A percentile compares a stretch with the other conserved stretches of the same genome.
Evolutionary conservation across 345 rosid genomes (phyloP).

Genomic region (Acer saccharum): DNA sequence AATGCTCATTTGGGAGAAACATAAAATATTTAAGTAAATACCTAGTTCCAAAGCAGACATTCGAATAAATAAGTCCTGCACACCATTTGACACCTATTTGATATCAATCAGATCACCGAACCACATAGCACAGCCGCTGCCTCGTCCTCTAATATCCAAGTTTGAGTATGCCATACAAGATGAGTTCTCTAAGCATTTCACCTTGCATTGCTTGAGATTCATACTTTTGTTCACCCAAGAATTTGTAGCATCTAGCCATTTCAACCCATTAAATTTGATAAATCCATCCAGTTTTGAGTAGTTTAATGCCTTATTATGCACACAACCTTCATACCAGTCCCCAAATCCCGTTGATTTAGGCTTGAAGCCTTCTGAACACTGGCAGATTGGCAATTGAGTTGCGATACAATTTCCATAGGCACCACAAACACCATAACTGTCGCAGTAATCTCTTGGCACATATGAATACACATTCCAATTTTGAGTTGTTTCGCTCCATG

Average conservation of each 20-base stretch:
- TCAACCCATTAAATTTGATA: constrained; percentile 23
- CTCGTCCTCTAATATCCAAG: constrained; percentile 29
- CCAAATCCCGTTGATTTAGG: constrained; percentile 27
- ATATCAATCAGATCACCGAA: constrained; percentile 39
- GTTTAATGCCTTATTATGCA: constrained; percentile 25
- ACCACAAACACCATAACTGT: constrained; percentile 35
- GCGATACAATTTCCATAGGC: constrained; percentile 33
- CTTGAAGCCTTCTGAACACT: constrained; percentile 43
- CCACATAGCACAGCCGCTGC: constrained; percentile 45
- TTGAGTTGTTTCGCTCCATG: constrained; percentile 40
- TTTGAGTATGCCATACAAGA: constrained; percentile 43
- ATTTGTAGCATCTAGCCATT: constrained; percentile 36
- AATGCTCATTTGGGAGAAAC: no score
- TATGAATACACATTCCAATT: constrained; percentile 35
- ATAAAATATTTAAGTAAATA: no score
- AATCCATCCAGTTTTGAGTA: constrained; percentile 41
- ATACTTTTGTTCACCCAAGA: constrained; percentile 30
- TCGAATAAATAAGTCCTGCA: constrained; percentile 34
- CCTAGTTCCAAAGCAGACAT: no score
- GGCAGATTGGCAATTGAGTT: constrained; percentile 16
- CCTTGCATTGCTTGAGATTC: constrained; percentile 35
- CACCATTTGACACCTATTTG: constrained; percentile 16
- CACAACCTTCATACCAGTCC: constrained; percentile 51
- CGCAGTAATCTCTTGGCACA: constrained; percentile 49
- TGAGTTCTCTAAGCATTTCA: constrained; percentile 36